Evolutionary conservation across 2,329 filamentous ascomycete species (phyloP), one percentile per base, ranked within the genome.

Genomic region (Dissoconium aciculare): DNA sequence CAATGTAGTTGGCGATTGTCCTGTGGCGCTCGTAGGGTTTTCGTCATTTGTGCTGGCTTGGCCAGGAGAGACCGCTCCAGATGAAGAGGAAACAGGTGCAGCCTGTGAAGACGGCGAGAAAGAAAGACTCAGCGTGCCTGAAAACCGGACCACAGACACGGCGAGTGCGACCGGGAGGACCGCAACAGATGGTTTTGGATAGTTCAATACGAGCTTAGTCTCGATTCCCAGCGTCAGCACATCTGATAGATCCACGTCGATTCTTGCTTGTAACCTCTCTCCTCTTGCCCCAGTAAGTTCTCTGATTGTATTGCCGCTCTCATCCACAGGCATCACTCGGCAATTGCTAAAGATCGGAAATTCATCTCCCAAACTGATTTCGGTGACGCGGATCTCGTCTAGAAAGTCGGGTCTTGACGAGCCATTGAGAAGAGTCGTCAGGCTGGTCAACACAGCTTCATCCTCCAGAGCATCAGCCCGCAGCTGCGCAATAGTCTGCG

Each of bases 341-440:
- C 89, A 95, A 55, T 98, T 98, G 62, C 85, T 94, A 56, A 98
- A 92, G 31, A 98, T 98, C 15, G 89, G 89, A 42, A 95, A 98
- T 47, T 98, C 89, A 47, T 98, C 89, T 16, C 89, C 89, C 4
- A 98, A 64, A 30, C 78, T 91, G 37, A 98, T 74, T 57, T 98
- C 87, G 2, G 85, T 93, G 32, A 98, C 81, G 15, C 76, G 77
- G 39, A 98, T 95, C 50, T 89, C 80, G 52, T 92, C 87, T 17
- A 98, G 66, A 54, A 92, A 98, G 42, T 85, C 80, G 1, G 89
- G 89, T 33, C 89, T 78, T 26, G 74, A 44, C 8, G 71, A 68
- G n/a, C 85, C 78, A 48, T 98, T 98, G 34, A 98, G 64, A 0
- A 87, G 71, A 32, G 81, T 80, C 1, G 77, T 91, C 23, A 98